Conservation (phyloP, 352 stramenopile species). For the Phytophthora tentaculata region DNA sequence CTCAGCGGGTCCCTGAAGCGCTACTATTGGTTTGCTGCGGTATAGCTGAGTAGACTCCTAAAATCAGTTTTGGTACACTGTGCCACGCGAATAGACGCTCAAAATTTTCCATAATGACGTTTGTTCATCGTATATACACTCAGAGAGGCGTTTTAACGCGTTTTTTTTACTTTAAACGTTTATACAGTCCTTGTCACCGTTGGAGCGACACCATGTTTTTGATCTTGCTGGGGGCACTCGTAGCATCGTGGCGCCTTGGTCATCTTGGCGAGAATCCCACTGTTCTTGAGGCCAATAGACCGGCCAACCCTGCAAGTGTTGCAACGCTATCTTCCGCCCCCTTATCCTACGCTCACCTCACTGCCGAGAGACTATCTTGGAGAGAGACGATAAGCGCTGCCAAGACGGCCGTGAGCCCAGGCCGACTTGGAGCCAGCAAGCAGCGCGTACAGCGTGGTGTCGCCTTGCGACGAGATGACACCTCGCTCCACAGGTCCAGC, state of each 20-base stretch:
- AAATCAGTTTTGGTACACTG: too few species aligned
- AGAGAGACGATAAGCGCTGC: background rate
- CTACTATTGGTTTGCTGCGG: too few species aligned
- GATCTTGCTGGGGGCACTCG: background rate
- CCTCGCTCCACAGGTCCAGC: conserved; percentile 18
- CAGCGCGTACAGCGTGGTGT: conserved; percentile 6
- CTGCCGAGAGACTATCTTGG: too few species aligned
- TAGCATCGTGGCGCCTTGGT: conserved; percentile 14
- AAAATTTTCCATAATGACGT: too few species aligned
- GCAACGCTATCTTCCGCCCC: conserved; percentile 30
- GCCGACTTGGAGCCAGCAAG: background rate
- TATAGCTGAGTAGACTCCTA: too few species aligned
- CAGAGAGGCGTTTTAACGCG: too few species aligned
- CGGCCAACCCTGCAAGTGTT: conserved; percentile 4
- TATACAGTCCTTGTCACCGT: too few species aligned
- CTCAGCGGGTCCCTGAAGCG: too few species aligned
- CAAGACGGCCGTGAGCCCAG: background rate
- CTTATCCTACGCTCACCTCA: conserved; percentile 10
- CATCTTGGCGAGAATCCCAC: conserved; percentile 26
- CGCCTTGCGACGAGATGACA: conserved; percentile 25
- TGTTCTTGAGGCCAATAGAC: conserved; percentile 11
- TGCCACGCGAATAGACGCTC: too few species aligned
- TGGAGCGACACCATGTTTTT: background rate
- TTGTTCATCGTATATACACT: too few species aligned
- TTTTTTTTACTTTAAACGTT: too few species aligned